phyloP scores from a whole-genome alignment of 2,329 filamentous ascomycete genomes.

The Aspergillus oerlinghausenensis region DNA sequence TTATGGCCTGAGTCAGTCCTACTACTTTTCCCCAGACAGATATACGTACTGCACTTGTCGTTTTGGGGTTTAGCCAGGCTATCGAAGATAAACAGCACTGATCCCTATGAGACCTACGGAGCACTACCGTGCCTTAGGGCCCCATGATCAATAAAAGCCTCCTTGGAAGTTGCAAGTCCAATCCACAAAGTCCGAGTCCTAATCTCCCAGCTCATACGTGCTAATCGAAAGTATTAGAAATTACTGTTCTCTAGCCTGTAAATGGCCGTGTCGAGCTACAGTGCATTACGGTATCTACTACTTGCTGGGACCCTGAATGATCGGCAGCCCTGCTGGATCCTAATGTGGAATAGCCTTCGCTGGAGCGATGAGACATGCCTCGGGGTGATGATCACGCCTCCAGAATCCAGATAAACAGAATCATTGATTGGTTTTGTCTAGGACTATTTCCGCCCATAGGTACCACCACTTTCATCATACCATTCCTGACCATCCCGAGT shows the following conservation, averaged over 20 bases:
- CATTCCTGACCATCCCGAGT: not conserved
- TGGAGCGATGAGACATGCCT: slow-evolving; percentile 12
- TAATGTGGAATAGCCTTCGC: slow-evolving; percentile 13
- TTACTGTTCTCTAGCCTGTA: not conserved
- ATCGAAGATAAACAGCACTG: slow-evolving; percentile 11
- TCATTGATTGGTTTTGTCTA: not conserved
- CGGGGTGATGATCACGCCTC: not conserved
- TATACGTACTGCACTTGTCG: not conserved
- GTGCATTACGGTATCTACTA: not conserved
- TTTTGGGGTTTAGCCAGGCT: not conserved
- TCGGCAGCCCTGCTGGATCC: slow-evolving; percentile 16
- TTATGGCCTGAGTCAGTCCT: not conserved
- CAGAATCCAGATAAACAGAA: slow-evolving; percentile 5
- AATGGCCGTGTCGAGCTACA: not conserved
- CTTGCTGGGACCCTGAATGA: slow-evolving; percentile 14
- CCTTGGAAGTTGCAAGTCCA: not conserved
- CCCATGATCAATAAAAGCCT: not conserved
- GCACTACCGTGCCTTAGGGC: no score
- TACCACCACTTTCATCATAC: not conserved
- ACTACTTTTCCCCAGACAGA: not conserved
- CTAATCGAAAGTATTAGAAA: not conserved
- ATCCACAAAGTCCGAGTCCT: not conserved
- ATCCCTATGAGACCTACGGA: not conserved
- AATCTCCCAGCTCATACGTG: not conserved
- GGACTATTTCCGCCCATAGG: not conserved